These are phyloP conservation scores for Aspergillus transmontanensis DNA, from an alignment of 2,329 filamentous ascomycete genomes.

Conservation along the genomic window DNA sequence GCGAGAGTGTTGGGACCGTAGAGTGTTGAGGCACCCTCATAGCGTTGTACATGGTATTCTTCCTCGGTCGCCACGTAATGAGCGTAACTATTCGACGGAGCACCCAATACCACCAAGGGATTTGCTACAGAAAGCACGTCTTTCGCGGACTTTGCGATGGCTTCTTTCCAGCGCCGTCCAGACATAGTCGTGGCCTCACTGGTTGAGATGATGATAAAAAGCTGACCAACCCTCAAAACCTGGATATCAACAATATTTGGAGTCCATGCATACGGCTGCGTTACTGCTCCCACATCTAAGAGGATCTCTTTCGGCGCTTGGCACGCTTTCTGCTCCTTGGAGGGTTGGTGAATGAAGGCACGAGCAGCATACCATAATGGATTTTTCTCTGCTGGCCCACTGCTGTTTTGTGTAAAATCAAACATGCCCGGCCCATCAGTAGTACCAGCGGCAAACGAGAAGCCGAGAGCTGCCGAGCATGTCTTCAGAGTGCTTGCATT, in stretches of 20 bases:
- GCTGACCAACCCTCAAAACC: slow-evolving; percentile 77
- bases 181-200: slow-evolving; percentile 93
- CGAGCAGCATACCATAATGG: slow-evolving; percentile 81
- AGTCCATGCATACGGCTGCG: slow-evolving; percentile 78
- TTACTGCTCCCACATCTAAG: slow-evolving; percentile 83
- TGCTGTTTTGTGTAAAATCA: slow-evolving; percentile 88
- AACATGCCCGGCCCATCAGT: slow-evolving; percentile 89
- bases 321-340: slow-evolving; percentile 69
- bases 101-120: slow-evolving; percentile 80
- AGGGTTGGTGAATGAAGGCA: slow-evolving; percentile 70
- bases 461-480: slow-evolving; percentile 85
- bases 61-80: slow-evolving; percentile 80
- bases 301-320: slow-evolving; percentile 83
- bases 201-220: slow-evolving; percentile 80
- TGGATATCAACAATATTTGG: slow-evolving; percentile 93
- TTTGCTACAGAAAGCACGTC: slow-evolving; percentile 53
- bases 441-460: slow-evolving; percentile 90
- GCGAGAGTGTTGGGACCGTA: slow-evolving; percentile 80
- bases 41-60: slow-evolving; percentile 82
- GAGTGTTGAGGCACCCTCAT: slow-evolving; percentile 92
- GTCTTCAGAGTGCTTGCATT: slow-evolving; percentile 68
- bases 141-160: slow-evolving; percentile 60
- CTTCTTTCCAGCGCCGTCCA: slow-evolving; percentile 80
- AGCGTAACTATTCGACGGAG: slow-evolving; percentile 87
- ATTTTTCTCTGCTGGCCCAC: slow-evolving; percentile 68